A percentile compares a stretch with the other conserved stretches of the same genome.
These are phyloP conservation scores for Golubevia sp. DNA, from an alignment of 1,284 basidiomycete genomes.

Conservation along the genomic window DNA sequence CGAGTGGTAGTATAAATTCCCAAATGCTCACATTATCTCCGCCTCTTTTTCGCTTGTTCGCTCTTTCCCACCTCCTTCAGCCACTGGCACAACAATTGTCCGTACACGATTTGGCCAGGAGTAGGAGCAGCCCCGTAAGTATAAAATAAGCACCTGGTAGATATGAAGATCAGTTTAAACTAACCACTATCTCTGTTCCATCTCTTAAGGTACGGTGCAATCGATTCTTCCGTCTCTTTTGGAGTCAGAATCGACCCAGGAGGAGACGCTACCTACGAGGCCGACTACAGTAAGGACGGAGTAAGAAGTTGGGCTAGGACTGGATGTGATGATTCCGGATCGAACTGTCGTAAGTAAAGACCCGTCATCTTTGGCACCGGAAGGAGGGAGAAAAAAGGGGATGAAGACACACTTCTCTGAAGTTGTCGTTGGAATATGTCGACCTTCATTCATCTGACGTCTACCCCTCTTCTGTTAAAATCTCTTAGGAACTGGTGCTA, in stretches of 20 bases:
- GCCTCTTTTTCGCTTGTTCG: too few relatives aligned
- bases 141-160: too few relatives aligned
- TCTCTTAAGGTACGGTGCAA: constrained; percentile 16
- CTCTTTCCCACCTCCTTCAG: constrained; percentile 11
- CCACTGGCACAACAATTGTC: constrained; percentile 25
- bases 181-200: too few relatives aligned
- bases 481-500: constrained; percentile 10
- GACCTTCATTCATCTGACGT: too few relatives aligned
- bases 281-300: constrained; percentile 16
- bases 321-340: constrained; percentile 11
- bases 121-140: constrained; percentile 20
- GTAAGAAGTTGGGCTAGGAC: constrained; percentile 14
- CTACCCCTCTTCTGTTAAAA: too few relatives aligned
- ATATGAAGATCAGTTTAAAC: too few relatives aligned
- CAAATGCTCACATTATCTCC: too few relatives aligned
- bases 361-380: too few relatives aligned
- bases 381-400: too few relatives aligned
- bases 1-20: too few relatives aligned
- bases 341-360: constrained; percentile 9
- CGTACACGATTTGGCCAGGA: constrained; percentile 17
- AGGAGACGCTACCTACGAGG: constrained; percentile 2
- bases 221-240: constrained; percentile 15
- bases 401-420: too few relatives aligned
- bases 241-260: constrained; percentile 13
- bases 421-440: too few relatives aligned